These are phyloP conservation scores for Kalmusia sp. DNA, from an alignment of 2,329 filamentous ascomycete genomes.

Conservation along the genomic window DNA sequence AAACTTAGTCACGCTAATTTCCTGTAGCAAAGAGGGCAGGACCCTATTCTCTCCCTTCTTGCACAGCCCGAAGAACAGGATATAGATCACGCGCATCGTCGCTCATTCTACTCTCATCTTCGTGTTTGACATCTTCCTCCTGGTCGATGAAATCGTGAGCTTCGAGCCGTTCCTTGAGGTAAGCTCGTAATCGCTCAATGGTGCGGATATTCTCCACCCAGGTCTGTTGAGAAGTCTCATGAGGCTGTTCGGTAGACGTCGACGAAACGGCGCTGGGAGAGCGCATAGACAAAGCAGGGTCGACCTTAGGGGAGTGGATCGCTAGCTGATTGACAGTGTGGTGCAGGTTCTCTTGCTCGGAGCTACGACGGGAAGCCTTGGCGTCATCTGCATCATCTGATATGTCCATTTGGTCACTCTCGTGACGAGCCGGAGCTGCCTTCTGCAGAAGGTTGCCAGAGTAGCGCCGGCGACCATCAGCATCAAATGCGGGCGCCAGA, in stretches of 20 bases:
- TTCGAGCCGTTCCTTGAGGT: conserved; percentile 63
- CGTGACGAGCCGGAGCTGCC: conserved; percentile 43
- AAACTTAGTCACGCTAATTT: background rate
- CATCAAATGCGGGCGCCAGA: conserved; percentile 69
- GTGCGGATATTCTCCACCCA: conserved; percentile 72
- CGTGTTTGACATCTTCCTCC: conserved; percentile 32
- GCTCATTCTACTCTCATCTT: conserved; percentile 39
- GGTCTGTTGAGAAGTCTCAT: conserved; percentile 52
- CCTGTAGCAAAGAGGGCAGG: background rate
- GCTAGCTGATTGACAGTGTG: conserved; percentile 48
- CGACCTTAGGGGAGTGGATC: conserved; percentile 49
- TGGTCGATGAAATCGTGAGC: conserved; percentile 56
- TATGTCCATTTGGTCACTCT: conserved; percentile 48
- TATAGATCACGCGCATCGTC: conserved; percentile 50
- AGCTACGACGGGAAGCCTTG: conserved; percentile 40
- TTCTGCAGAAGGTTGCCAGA: conserved; percentile 66
- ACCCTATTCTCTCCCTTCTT: conserved; percentile 45
- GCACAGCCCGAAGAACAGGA: conserved; percentile 49
- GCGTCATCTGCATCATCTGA: conserved; percentile 45
- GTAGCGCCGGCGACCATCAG: conserved; percentile 67
- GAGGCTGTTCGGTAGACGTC: conserved; percentile 39
- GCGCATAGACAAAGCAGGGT: conserved; percentile 45
- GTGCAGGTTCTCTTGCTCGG: conserved; percentile 45
- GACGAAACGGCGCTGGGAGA: conserved; percentile 48
- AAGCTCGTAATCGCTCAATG: conserved; percentile 65